phyloP scores from a whole-genome alignment of 2,329 filamentous ascomycete species.

The Mycocentrospora acerina region DNA sequence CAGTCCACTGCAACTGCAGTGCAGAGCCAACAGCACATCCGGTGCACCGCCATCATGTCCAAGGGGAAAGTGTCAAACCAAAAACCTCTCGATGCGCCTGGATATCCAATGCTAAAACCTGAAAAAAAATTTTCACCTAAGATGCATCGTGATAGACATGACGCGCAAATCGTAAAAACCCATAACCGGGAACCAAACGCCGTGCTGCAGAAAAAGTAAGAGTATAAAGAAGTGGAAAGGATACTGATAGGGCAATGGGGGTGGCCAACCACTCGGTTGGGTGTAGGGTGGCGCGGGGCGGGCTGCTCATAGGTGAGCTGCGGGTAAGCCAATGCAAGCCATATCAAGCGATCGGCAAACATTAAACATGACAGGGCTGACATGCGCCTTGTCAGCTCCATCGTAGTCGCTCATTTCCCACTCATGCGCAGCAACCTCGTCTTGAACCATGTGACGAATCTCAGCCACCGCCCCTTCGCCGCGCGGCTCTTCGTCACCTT shows the following conservation, averaged over 20 bases:
- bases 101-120: constrained; percentile 13
- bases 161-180: constrained; percentile 19
- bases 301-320: background rate
- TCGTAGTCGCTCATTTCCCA: constrained; percentile 9
- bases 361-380: too few species aligned
- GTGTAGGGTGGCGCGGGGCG: constrained; percentile 2
- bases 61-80: constrained; percentile 5
- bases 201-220: constrained; percentile 19
- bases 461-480: constrained; percentile 52
- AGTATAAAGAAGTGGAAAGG: constrained; percentile 6
- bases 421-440: constrained; percentile 56
- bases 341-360: too few species aligned
- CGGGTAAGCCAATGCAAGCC: background rate
- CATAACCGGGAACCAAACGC: constrained; percentile 20
- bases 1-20: too few species aligned
- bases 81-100: constrained; percentile 12
- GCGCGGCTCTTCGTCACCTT: constrained; percentile 37
- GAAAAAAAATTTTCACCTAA: constrained; percentile 17
- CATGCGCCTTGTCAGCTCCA: background rate
- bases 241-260: background rate
- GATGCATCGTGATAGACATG: constrained; percentile 21
- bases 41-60: too few species aligned
- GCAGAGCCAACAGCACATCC: too few species aligned
- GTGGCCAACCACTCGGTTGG: background rate
- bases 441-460: constrained; percentile 59